Evolutionary conservation across 1,284 basidiomycete genomes (phyloP), one percentile per base, ranked within the genome.

Genomic region (Lignosus rhinocerotis): DNA sequence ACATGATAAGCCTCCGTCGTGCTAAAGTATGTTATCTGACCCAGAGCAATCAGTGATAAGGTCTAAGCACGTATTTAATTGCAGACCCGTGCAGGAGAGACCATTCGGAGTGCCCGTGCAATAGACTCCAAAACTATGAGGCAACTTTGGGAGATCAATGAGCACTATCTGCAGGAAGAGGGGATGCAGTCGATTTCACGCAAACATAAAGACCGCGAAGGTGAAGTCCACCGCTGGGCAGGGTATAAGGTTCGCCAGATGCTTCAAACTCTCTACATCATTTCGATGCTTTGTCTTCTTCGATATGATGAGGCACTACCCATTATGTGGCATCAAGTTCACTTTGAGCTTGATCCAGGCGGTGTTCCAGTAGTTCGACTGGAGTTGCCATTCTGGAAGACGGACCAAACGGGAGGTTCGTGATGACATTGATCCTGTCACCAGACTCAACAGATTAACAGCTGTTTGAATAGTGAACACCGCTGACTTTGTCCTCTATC

Each of bases 1-100:
- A 70, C 50, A 70, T 70, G 69, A 53, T 69, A 11, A 69, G 67
- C 41, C 59, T 70, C n/a, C 60, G 60, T 5, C 58, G 58, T 5
- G 38, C 59, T 2, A 63, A 55, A 51, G 51, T 67, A 16, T 31
- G 42, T 44, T n/a, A n/a, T n/a, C n/a, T n/a, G n/a, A n/a, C n/a
- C n/a, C n/a, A n/a, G n/a, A n/a, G n/a, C n/a, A n/a, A n/a, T n/a
- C n/a, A n/a, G n/a, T n/a, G n/a, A n/a, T n/a, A n/a, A n/a, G n/a
- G n/a, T n/a, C n/a, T n/a, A n/a, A n/a, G n/a, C n/a, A n/a, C n/a
- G n/a, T n/a, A n/a, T n/a, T n/a, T n/a, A n/a, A n/a, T n/a, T n/a
- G n/a, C n/a, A n/a, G 7, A 12, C 34, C 12, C 7, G 34, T 12
- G 7, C 34, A 36, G 7, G 34, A 12, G 34, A 36, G 12, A 7